Percentiles rank a stretch among this genome's conserved stretches.
These are phyloP conservation scores for Botrytis fabae DNA, from an alignment of 2,329 filamentous ascomycete species.

Conservation along the genomic window DNA sequence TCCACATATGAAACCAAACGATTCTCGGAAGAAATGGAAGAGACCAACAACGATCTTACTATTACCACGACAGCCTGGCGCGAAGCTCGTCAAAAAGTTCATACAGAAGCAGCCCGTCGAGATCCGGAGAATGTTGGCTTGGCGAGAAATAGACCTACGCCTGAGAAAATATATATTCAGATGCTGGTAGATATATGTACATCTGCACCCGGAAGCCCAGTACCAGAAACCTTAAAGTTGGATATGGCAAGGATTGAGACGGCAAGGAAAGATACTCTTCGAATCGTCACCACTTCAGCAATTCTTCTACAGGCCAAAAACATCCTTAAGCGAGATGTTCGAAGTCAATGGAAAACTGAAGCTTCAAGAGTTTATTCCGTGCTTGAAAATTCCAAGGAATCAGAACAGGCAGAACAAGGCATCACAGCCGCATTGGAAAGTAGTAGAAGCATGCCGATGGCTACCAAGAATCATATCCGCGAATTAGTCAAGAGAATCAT, in stretches of 20 bases:
- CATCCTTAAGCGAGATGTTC: constrained; percentile 76
- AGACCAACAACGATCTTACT: constrained; percentile 54
- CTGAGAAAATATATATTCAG: constrained; percentile 72
- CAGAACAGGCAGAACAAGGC: constrained; percentile 55
- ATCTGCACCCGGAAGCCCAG: constrained; percentile 56
- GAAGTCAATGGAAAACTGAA: constrained; percentile 74
- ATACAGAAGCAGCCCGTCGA: constrained; percentile 64
- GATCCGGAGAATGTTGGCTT: constrained; percentile 69
- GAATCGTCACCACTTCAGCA: constrained; percentile 71
- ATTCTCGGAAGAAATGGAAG: constrained; percentile 66
- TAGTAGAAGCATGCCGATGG: constrained; percentile 63
- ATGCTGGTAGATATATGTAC: constrained; percentile 75
- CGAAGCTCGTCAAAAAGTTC: constrained; percentile 61
- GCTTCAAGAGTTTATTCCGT: constrained; percentile 69
- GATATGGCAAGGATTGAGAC: constrained; percentile 64
- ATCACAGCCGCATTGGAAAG: constrained; percentile 63
- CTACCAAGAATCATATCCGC: constrained; percentile 60
- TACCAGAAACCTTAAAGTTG: constrained; percentile 74
- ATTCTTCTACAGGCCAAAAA: constrained; percentile 81
- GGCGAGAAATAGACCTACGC: constrained; percentile 60
- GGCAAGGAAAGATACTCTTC: constrained; percentile 57
- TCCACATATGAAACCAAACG: constrained; percentile 71
- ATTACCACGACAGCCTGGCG: constrained; percentile 67
- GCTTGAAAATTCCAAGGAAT: constrained; percentile 56
- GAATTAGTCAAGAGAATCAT: constrained; percentile 59